A percentile compares a stretch with the other conserved stretches of the same genome.
These are phyloP conservation scores for Spatholobus suberectus DNA, from an alignment of 306 rosid species.

Conservation along the genomic window DNA sequence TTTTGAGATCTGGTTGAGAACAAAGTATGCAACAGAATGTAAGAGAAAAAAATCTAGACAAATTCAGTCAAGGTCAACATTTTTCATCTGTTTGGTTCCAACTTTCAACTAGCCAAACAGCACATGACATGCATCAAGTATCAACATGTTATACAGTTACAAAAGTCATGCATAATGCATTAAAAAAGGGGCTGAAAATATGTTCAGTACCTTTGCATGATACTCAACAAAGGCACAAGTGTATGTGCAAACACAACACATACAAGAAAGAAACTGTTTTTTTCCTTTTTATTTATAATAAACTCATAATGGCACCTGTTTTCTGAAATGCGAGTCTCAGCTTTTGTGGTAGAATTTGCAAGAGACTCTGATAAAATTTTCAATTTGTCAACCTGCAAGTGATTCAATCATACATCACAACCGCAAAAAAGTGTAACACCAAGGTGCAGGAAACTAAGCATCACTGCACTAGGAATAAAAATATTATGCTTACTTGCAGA, in stretches of 20 bases:
- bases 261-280: not conserved
- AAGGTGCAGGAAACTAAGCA: constrained; percentile 25
- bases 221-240: constrained; percentile 23
- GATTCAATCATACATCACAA: constrained; percentile 37
- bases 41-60: not conserved
- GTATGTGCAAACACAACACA: constrained; percentile 11
- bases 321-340: constrained; percentile 78
- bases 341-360: constrained; percentile 79
- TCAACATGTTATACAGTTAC: not conserved
- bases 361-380: constrained; percentile 88
- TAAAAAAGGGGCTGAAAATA: not conserved
- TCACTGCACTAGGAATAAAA: not conserved
- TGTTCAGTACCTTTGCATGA: not conserved
- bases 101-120: constrained; percentile 36
- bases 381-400: constrained; percentile 79
- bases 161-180: not conserved
- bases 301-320: constrained; percentile 67
- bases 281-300: not conserved
- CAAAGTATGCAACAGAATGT: constrained; percentile 27
- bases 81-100: constrained; percentile 20
- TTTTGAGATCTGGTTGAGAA: constrained; percentile 70
- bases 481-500: constrained; percentile 24
- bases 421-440: not conserved
- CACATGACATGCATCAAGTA: constrained; percentile 17
- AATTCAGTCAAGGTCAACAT: constrained; percentile 32